phyloP scores from a whole-genome alignment of 78 protist genomes.

The Dictyostelium firmibasis region DNA sequence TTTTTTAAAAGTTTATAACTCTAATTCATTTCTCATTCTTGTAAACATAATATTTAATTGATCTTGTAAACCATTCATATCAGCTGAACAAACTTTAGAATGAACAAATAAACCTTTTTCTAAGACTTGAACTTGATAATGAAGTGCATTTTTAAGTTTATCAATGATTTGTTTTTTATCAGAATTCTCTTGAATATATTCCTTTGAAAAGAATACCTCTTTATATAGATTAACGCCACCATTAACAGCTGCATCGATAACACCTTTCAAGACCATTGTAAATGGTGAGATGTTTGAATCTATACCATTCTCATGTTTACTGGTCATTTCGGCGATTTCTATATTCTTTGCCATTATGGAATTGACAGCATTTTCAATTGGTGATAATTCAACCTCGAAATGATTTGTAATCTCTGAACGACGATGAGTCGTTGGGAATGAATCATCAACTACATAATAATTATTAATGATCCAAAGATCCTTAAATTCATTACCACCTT shows the following conservation, averaged over 20 bases:
- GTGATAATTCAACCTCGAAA: constrained; percentile 60
- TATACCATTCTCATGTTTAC: constrained; percentile 24
- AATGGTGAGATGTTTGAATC: constrained; percentile 61
- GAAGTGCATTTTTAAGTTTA: constrained; percentile 29
- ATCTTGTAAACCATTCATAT: constrained; percentile 69
- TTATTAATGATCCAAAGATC: constrained; percentile 84
- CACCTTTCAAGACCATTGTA: constrained; percentile 85
- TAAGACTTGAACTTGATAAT: constrained; percentile 22
- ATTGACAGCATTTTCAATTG: constrained; percentile 85
- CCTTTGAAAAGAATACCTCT: constrained; percentile 73
- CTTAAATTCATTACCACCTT: constrained; percentile 74
- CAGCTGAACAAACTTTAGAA: constrained; percentile 39
- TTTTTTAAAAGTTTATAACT: too few relatives aligned
- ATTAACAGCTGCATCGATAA: constrained; percentile 90
- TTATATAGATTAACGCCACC: constrained; percentile 86
- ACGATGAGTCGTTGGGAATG: constrained; percentile 82
- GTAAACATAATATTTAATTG: not conserved
- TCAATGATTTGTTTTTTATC: constrained; percentile 16
- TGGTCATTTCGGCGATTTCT: constrained; percentile 73
- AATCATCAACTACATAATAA: constrained; percentile 34
- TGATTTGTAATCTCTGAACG: constrained; percentile 65
- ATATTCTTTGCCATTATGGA: constrained; percentile 73
- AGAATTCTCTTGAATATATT: constrained; percentile 48
- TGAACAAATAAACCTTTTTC: constrained; percentile 35
- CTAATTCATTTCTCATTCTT: constrained; percentile 27